Evolutionary conservation across 2,329 filamentous ascomycete genomes (phyloP).

Genomic region (Arthrobotrys conoides): DNA sequence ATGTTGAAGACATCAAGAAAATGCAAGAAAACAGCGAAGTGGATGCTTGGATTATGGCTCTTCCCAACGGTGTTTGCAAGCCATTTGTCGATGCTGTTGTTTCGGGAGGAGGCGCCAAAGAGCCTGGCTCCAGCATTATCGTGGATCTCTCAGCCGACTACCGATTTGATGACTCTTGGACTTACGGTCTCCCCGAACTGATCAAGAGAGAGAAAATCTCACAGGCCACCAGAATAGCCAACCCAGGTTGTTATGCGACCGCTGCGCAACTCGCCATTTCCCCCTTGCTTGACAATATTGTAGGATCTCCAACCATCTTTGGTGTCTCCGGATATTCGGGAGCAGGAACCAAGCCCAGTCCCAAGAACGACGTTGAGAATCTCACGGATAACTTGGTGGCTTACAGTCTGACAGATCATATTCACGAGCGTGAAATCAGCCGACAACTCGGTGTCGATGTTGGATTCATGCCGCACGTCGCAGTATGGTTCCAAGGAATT

Average conservation of each 20-base stretch:
- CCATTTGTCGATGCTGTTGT: slow-evolving; percentile 92
- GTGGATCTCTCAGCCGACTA: slow-evolving; percentile 98
- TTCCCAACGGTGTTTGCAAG: slow-evolving; percentile 94
- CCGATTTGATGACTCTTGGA: slow-evolving; percentile 87
- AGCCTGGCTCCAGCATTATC: slow-evolving; percentile 78
- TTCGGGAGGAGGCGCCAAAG: slow-evolving; percentile 69
- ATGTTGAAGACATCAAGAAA: slow-evolving; percentile 84
- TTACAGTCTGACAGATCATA: slow-evolving; percentile 91
- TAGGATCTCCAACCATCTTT: slow-evolving; percentile 84
- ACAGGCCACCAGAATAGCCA: slow-evolving; percentile 84
- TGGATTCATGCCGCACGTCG: slow-evolving; percentile 92
- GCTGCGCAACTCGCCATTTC: slow-evolving; percentile 91
- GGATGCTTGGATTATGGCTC: slow-evolving; percentile 97
- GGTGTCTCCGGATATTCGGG: slow-evolving; percentile 95
- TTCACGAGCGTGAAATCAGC: slow-evolving; percentile 93
- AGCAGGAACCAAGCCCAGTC: slow-evolving; percentile 91
- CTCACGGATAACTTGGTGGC: slow-evolving; percentile 90
- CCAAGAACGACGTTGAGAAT: slow-evolving; percentile 90
- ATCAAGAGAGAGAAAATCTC: slow-evolving; percentile 82
- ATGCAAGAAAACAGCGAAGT: slow-evolving; percentile 88
- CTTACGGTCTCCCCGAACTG: slow-evolving; percentile 90
- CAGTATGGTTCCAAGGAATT: slow-evolving; percentile 94
- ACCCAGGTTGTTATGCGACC: slow-evolving; percentile 96
- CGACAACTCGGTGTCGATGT: slow-evolving; percentile 80
- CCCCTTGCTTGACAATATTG: slow-evolving; percentile 82